Evolutionary conservation across 78 protist genomes (phyloP).

Genomic region (Dictyostelium capitatum): DNA sequence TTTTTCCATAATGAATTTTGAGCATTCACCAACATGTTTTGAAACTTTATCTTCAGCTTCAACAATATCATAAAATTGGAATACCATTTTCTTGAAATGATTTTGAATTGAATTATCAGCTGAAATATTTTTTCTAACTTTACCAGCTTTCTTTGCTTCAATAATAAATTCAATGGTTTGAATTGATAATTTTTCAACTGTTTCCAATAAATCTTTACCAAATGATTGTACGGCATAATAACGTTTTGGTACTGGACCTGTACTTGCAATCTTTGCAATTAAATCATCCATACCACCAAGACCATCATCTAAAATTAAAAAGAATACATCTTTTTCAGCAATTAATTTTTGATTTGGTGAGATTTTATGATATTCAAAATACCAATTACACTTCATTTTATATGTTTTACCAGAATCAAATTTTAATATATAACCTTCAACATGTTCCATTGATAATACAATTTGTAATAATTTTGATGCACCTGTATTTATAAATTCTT

Average conservation of each 20-base stretch:
- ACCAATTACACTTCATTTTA: constrained; percentile 63
- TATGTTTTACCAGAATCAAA: constrained; percentile 37
- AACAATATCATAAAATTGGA: constrained; percentile 30
- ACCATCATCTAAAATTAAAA: constrained; percentile 1
- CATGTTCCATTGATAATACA: not conserved
- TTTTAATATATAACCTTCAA: constrained; percentile 55
- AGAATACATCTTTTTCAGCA: constrained; percentile 59
- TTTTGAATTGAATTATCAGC: not conserved
- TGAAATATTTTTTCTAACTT: constrained; percentile 14
- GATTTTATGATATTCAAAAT: not conserved
- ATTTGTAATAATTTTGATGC: not conserved
- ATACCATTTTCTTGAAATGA: constrained; percentile 6
- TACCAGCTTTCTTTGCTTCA: constrained; percentile 26
- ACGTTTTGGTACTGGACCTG: constrained; percentile 10
- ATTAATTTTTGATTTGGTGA: not conserved
- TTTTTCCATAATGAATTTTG: constrained; percentile 24
- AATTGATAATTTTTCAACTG: constrained; percentile 1
- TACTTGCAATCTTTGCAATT: constrained; percentile 1
- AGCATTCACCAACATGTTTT: not conserved
- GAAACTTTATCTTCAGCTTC: constrained; percentile 5
- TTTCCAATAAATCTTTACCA: not conserved
- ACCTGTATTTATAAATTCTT: not conserved
- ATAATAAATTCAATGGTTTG: constrained; percentile 2
- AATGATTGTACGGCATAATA: constrained; percentile 10
- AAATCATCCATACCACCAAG: constrained; percentile 51